Base-by-base conservation (phyloP, 352 stramenopile genomes). In the Peronosclerospora sorghi region DNA sequence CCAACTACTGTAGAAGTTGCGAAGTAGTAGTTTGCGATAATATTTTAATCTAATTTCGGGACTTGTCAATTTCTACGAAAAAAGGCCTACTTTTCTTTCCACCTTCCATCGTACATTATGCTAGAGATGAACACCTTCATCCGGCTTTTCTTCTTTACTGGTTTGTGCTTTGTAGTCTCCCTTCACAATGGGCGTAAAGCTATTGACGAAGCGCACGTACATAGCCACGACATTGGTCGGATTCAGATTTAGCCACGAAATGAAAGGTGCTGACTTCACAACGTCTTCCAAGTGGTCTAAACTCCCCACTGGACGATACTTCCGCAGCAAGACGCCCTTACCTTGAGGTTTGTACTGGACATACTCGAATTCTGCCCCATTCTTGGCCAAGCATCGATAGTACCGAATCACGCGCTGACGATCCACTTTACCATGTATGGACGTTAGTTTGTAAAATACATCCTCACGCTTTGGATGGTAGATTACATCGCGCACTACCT, bases 381-480 rank as follows among this genome's bases (percentile, higher is more conserved):
- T 39, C 23, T 55, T 40, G 3, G 21, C 27, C 35, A 8, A 32
- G 29, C 47, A 66, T 14, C 32, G 62, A 18, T 73, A 81, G 32
- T 73, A 75, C 6, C 68, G 57, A 27, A 69, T 68, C 14, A 77
- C 63, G 0, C 68, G 59, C 36, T 81, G 68, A 13, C 68, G 62
- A 46, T 81, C 68, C 8, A 81, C 58, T 56, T 75, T 74, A 24
- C 68, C 56, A 39, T 73, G 53, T 51, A 68, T 51, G 2, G 68
- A 81, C 28, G 68, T 77, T 52, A 81, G 73, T 43, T 81, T 81
- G 53, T 81, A 81, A 41, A 81, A 81, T 13, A 68, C 55, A 32
- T 77, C 64, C 26, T 68, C 50, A 7, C 54, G 56, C 18, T 68
- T 75, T 2, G 65, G 68, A 42, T 75, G 63, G 36, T 54, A 63